These are phyloP conservation scores for Stephanodiscus minutulus DNA, from an alignment of 108 stramenopile species.

Conservation along the genomic window DNA sequence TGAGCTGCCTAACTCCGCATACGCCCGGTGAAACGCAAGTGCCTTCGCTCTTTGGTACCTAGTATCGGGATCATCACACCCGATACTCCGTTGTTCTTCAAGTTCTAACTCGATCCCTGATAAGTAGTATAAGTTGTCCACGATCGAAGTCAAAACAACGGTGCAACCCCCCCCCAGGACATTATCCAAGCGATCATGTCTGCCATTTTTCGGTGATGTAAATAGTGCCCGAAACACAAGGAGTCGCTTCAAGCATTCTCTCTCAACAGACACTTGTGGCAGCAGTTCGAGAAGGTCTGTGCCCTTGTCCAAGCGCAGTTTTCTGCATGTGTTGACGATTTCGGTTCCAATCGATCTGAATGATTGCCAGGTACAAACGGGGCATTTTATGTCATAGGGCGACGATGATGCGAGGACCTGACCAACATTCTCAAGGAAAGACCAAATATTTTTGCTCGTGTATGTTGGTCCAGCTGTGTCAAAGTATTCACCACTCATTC, in stretches of 20 bases:
- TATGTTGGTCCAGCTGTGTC: constrained; percentile 24
- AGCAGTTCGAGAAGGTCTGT: constrained; percentile 3
- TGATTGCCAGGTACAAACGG: neutral
- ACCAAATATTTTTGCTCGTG: constrained; percentile 34
- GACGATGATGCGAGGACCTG: neutral
- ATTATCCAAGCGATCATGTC: neutral
- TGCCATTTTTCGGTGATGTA: constrained; percentile 5
- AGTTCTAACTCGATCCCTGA: constrained; percentile 22
- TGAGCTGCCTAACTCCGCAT: constrained; percentile 21
- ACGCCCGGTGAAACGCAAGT: constrained; percentile 34
- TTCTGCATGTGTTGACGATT: constrained; percentile 4
- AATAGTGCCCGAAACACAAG: constrained; percentile 17
- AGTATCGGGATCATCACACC: constrained; percentile 15
- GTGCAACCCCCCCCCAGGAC: neutral
- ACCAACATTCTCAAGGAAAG: constrained; percentile 26
- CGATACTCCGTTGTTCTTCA: constrained; percentile 22
- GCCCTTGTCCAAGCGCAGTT: constrained; percentile 15
- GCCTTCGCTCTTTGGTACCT: constrained; percentile 28
- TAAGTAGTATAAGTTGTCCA: constrained; percentile 32
- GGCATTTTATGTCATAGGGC: neutral
- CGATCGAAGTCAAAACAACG: constrained; percentile 5
- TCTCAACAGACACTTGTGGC: constrained; percentile 29
- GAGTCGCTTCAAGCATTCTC: constrained; percentile 38
- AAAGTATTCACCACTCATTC: constrained; percentile 11
- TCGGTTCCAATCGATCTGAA: constrained; percentile 15